Evolutionary conservation across 345 rosid genomes (phyloP).

Genomic region (Moricandia moricandioides): DNA sequence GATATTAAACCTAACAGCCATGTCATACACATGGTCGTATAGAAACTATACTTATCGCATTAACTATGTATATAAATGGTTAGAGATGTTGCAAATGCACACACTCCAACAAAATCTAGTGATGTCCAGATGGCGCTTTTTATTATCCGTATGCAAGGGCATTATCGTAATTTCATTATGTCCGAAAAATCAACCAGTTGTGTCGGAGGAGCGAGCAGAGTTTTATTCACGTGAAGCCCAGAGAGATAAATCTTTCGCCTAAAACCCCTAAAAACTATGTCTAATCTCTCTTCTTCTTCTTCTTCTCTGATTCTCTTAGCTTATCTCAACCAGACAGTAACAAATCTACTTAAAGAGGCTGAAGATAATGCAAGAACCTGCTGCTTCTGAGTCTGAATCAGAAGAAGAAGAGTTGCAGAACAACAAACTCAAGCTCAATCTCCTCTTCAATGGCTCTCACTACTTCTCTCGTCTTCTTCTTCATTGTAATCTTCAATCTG

Average conservation of each 20-base stretch:
- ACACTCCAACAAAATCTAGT: neutral
- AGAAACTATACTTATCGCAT: too few relatives aligned
- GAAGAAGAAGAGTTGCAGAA: slow-evolving; percentile 41
- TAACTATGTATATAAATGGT: too few relatives aligned
- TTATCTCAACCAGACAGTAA: neutral
- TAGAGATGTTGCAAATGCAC: neutral
- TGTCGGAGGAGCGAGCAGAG: slow-evolving; percentile 17
- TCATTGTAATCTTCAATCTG: slow-evolving; percentile 16
- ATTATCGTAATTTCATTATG: neutral
- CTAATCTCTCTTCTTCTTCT: slow-evolving; percentile 19
- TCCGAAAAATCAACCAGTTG: slow-evolving; percentile 12
- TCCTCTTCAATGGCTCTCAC: slow-evolving; percentile 69
- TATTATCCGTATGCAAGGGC: neutral
- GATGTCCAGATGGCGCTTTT: slow-evolving; percentile 19
- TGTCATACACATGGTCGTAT: too few relatives aligned
- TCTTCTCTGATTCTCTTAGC: neutral
- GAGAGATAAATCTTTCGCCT: slow-evolving; percentile 30
- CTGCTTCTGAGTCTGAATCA: slow-evolving; percentile 41
- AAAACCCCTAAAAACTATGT: slow-evolving; percentile 26
- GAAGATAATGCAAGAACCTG: slow-evolving; percentile 71
- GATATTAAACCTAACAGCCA: too few relatives aligned
- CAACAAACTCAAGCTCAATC: slow-evolving; percentile 39
- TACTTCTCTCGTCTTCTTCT: slow-evolving; percentile 45
- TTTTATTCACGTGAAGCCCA: slow-evolving; percentile 33
- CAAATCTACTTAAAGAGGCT: slow-evolving; percentile 1